These are phyloP conservation scores for Ramicandelaber brevisporus DNA, from an alignment of 192 early-diverging fungal genomes.

Conservation along the genomic window DNA sequence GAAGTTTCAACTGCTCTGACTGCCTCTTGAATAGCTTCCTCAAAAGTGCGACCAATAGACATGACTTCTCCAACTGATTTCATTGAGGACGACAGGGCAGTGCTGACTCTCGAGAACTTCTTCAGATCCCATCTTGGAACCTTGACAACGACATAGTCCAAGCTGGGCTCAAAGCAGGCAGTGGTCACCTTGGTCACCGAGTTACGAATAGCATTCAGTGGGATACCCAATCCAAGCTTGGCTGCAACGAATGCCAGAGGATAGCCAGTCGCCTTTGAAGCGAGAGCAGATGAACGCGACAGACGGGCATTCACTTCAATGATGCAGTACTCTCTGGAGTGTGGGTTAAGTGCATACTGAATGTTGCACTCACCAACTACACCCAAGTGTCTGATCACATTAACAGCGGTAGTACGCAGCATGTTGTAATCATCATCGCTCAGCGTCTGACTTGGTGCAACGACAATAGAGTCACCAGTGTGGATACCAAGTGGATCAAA, in stretches of 20 bases:
- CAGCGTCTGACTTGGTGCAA: constrained; percentile 91
- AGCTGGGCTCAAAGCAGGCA: constrained; percentile 89
- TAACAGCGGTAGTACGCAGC: constrained; percentile 87
- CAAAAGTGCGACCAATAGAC: constrained; percentile 89
- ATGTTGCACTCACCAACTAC: constrained; percentile 99
- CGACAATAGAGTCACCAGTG: constrained; percentile 98
- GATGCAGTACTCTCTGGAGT: constrained; percentile 85
- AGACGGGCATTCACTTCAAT: constrained; percentile 98
- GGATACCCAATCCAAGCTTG: constrained; percentile 80
- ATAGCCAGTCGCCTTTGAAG: constrained; percentile 95
- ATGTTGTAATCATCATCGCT: constrained; percentile 98
- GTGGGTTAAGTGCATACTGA: constrained; percentile 92
- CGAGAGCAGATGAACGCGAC: constrained; percentile 74
- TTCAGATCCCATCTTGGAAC: constrained; percentile 82
- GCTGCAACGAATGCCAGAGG: constrained; percentile 96
- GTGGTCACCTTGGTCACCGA: constrained; percentile 84
- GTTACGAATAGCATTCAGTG: constrained; percentile 84
- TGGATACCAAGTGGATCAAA: constrained; percentile 98
- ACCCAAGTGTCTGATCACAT: constrained; percentile 88
- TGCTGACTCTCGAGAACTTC: constrained; percentile 87
- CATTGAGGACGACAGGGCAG: constrained; percentile 75
- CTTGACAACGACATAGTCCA: constrained; percentile 78
- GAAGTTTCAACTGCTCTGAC: constrained; percentile 72
- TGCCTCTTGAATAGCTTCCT: constrained; percentile 95
- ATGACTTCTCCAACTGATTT: constrained; percentile 97